Conservation (phyloP, 768 basidiomycete species). For the Kockovaella imperatae region DNA sequence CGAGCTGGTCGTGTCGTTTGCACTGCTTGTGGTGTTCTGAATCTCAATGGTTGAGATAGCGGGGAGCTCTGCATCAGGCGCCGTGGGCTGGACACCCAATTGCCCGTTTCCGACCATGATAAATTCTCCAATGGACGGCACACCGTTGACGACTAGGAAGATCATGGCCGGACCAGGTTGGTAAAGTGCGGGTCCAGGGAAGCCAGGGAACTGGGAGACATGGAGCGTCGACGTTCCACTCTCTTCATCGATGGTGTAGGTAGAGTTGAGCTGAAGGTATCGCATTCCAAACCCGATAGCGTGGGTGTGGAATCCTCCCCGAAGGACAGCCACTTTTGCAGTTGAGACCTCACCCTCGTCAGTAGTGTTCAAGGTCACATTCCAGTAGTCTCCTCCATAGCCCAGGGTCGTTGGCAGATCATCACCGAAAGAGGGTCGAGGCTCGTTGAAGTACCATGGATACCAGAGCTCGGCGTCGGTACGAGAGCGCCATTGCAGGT, state of each 20-base stretch:
- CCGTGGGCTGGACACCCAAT: constrained; percentile 59
- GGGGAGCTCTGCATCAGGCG: constrained; percentile 24
- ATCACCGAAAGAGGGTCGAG: constrained; percentile 63
- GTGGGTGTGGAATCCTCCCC: constrained; percentile 56
- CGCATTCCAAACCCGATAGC: constrained; percentile 62
- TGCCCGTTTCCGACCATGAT: constrained; percentile 72
- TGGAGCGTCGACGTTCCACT: constrained; percentile 69
- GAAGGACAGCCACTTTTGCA: constrained; percentile 59
- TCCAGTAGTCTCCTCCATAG: constrained; percentile 79
- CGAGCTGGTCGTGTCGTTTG: too few species aligned
- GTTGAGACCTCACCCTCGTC: constrained; percentile 66
- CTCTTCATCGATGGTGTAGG: constrained; percentile 68
- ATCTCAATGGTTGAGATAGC: constrained; percentile 9
- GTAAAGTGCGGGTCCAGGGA: constrained; percentile 62
- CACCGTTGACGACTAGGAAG: constrained; percentile 74
- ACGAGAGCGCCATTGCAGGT: constrained; percentile 53
- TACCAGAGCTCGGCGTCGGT: constrained; percentile 84
- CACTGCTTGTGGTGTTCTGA: too few species aligned
- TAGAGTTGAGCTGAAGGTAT: constrained; percentile 69
- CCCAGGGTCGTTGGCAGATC: constrained; percentile 62
- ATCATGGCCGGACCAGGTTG: constrained; percentile 81
- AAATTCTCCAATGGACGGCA: constrained; percentile 67
- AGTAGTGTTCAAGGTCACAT: constrained; percentile 60
- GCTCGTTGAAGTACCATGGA: constrained; percentile 73
- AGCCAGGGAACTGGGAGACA: constrained; percentile 73